Evolutionary conservation across 257 asterid species (phyloP), one percentile per base, ranked within the genome.

Genomic region (Forsythia viridissima): DNA sequence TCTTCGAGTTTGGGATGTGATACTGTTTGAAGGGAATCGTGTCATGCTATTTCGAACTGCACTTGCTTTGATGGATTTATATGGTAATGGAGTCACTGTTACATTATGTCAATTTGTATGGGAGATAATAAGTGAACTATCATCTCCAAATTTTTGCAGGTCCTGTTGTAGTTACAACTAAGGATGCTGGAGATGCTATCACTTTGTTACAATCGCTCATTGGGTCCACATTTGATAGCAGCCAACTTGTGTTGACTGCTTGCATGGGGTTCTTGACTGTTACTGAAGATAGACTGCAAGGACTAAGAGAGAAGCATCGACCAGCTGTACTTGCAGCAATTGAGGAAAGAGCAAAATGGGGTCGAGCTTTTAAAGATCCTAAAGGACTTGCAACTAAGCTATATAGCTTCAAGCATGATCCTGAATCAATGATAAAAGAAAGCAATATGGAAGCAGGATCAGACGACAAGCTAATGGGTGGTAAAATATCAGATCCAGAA

Each of bases 1-100:
- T 84, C 95, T 94, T 83, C 93, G 98, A 80, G 89, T 94, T 80
- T 94, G 98, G 98, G 98, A 94, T 85, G 98, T 94, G 89, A 89
- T 94, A 80, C 85, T 94, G 73, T 94, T 84, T 87, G 98, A 94
- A 89, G 98, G 98, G 79, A 94, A 89, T 80, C 98, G 98, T 30
- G 97, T 92, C 83, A 94, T 94, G 98, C 88, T 94, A 76, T 94
- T 94, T 80, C 94, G 97, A 80, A 92, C 97, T 77, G 95, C 96
- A 70, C 98, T 94, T 80, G 97, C 98, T 75, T 80, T 94, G 84
- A 88, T 94, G 98, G 98, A 94, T 76, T 85, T 94, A 80, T 94
- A 94, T 82, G 98, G 98, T 94, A 94, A 74, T 80, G 75, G 36
- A 12, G 16, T 18, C 40, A 39, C 77, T 44, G 21, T 36, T 71